Conservation (phyloP, 441 rosid species). For the Erysimum cheiri region DNA sequence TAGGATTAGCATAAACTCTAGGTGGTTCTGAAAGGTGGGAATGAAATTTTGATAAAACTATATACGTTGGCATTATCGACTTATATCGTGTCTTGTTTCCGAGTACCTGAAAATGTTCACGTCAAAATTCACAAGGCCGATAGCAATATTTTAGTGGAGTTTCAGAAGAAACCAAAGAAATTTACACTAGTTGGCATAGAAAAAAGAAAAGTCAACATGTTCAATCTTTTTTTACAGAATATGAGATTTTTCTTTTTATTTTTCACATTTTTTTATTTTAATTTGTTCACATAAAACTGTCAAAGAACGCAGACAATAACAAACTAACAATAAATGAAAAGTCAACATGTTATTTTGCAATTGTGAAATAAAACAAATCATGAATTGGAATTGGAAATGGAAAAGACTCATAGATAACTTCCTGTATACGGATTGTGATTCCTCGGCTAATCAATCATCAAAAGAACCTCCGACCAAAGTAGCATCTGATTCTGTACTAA, state of each 20-base stretch:
- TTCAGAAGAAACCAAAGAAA: too few relatives aligned
- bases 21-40: too few relatives aligned
- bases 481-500: background rate
- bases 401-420: background rate
- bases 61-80: too few relatives aligned
- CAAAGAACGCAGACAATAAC: background rate
- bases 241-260: background rate
- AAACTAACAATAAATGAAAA: background rate
- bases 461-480: constrained; percentile 17
- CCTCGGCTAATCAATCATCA: constrained; percentile 1
- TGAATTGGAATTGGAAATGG: background rate
- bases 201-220: too few relatives aligned
- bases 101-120: too few relatives aligned
- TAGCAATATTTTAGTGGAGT: too few relatives aligned
- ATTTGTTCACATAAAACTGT: background rate
- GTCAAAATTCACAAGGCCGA: too few relatives aligned
- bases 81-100: too few relatives aligned
- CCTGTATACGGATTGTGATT: background rate
- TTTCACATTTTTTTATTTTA: background rate
- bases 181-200: too few relatives aligned
- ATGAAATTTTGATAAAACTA: too few relatives aligned
- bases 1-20: too few relatives aligned
- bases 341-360: background rate
- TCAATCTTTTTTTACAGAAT: background rate
- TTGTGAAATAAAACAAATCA: background rate